These are phyloP conservation scores for Botrytis aclada DNA, from an alignment of 2,329 filamentous ascomycete genomes.

Conservation along the genomic window DNA sequence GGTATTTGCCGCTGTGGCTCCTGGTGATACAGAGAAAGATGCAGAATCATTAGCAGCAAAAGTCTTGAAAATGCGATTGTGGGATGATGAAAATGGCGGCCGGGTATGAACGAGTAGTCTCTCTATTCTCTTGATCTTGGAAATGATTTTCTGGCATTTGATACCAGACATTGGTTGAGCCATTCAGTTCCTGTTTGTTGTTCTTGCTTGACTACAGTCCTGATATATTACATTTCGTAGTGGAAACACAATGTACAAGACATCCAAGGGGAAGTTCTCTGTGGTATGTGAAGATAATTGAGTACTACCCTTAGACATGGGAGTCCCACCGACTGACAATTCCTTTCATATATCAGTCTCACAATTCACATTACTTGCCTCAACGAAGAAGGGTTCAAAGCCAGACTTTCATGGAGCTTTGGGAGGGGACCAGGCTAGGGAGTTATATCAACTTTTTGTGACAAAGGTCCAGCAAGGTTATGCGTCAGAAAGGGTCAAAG, in stretches of 20 bases:
- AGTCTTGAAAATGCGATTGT: constrained; percentile 84
- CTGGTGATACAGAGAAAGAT: constrained; percentile 86
- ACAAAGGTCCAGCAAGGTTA: constrained; percentile 72
- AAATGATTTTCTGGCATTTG: background rate
- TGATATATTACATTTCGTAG: constrained; percentile 43
- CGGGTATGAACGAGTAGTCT: constrained; percentile 28
- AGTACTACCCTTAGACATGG: background rate
- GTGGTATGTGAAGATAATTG: constrained; percentile 56
- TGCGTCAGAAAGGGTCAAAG: constrained; percentile 71
- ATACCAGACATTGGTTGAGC: background rate
- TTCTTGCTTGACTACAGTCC: constrained; percentile 9
- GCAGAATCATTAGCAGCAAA: constrained; percentile 79
- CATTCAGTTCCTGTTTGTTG: background rate
- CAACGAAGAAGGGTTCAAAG: constrained; percentile 93
- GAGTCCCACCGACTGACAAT: background rate
- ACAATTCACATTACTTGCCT: constrained; percentile 90
- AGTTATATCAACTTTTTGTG: constrained; percentile 82
- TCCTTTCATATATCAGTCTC: constrained; percentile 60
- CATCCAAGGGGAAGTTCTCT: constrained; percentile 88
- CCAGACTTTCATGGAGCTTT: constrained; percentile 92
- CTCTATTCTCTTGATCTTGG: background rate
- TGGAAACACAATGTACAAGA: constrained; percentile 92
- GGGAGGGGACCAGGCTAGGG: constrained; percentile 71
- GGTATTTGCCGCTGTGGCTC: constrained; percentile 87
- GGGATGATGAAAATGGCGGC: constrained; percentile 50